These are phyloP conservation scores for Metrosideros polymorpha DNA, from an alignment of 441 rosid species.

Conservation along the genomic window DNA sequence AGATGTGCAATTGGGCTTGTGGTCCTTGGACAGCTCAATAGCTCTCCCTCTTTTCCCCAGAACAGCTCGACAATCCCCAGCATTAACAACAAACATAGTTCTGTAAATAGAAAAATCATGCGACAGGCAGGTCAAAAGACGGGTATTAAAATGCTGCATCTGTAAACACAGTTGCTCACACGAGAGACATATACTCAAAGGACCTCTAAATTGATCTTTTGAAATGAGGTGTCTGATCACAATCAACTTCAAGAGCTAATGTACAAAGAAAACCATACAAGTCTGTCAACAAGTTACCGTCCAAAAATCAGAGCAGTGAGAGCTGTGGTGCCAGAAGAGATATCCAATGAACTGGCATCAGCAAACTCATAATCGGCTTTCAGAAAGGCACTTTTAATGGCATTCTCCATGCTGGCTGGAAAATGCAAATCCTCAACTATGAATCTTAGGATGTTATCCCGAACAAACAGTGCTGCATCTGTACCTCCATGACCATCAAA, in stretches of 20 bases:
- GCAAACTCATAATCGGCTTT: conserved; percentile 92
- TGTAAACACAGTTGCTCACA: background rate
- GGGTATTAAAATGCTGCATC: background rate
- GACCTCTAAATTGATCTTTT: background rate
- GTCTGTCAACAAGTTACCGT: conserved; percentile 28
- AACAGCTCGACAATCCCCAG: conserved; percentile 92
- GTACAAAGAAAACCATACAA: background rate
- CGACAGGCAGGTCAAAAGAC: background rate
- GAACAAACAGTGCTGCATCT: conserved; percentile 77
- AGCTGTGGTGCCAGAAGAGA: conserved; percentile 88
- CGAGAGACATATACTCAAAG: background rate
- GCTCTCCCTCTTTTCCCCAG: conserved; percentile 80
- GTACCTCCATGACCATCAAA: conserved; percentile 97
- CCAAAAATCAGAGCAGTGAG: conserved; percentile 60
- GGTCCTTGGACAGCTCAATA: conserved; percentile 76
- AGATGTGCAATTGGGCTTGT: conserved; percentile 60
- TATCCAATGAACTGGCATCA: conserved; percentile 71
- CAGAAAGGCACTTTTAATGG: conserved; percentile 67
- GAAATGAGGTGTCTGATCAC: background rate
- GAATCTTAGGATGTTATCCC: conserved; percentile 57
- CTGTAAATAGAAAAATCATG: conserved; percentile 20
- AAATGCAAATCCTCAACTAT: conserved; percentile 72
- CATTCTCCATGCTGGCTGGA: conserved; percentile 64
- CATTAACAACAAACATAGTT: conserved; percentile 68
- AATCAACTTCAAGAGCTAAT: background rate